Percentiles rank a stretch among this genome's conserved stretches.
Evolutionary conservation across 179 eudicot genomes (phyloP).

Genomic region (Pouteria campechiana): DNA sequence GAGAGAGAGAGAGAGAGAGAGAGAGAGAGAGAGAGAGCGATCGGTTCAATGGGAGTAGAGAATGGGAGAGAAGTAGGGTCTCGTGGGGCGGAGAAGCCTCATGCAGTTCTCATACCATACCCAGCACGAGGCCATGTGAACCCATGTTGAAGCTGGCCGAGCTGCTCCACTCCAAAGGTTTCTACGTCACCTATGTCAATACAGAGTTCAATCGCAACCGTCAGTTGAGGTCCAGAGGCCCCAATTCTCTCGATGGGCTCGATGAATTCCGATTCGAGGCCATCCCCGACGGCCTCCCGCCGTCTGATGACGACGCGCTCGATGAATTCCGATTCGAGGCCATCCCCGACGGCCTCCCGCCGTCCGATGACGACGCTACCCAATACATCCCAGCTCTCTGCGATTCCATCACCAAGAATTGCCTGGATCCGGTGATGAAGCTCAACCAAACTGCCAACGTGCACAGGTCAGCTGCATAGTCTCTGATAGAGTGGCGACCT

Average conservation of each 20-base stretch:
- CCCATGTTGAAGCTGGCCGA: conserved; percentile 7
- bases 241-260: neutral
- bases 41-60: too few relatives aligned
- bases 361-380: neutral
- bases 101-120: conserved; percentile 5
- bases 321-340: conserved; percentile 3
- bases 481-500: conserved; percentile 1
- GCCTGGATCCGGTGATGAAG: neutral
- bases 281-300: conserved; percentile 7
- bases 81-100: conserved; percentile 4
- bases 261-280: conserved; percentile 3
- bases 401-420: neutral
- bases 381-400: neutral
- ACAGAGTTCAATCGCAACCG: conserved; percentile 8
- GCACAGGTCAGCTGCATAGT: conserved; percentile 1
- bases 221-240: neutral
- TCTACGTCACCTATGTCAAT: conserved; percentile 9
- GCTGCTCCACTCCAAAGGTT: conserved; percentile 6
- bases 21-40: too few relatives aligned
- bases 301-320: neutral
- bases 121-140: conserved; percentile 9
- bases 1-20: too few relatives aligned
- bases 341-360: conserved; percentile 7
- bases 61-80: too few relatives aligned
- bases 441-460: neutral